Percentiles rank a stretch among this genome's conserved stretches.
Conservation (phyloP, 2,329 filamentous ascomycete genomes). For the Penicillium sp. region DNA sequence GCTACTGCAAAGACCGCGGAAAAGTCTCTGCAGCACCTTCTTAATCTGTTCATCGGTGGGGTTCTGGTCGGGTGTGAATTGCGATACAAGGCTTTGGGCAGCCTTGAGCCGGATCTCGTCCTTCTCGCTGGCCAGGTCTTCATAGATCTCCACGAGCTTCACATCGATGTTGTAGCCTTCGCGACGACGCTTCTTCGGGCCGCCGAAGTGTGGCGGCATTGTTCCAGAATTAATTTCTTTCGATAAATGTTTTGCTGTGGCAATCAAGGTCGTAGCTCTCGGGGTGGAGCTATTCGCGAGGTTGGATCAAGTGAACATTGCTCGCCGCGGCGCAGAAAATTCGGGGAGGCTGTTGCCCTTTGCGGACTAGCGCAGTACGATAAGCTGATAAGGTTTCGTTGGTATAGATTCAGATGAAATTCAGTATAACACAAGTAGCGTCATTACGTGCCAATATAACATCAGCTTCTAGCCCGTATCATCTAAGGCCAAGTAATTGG, state of each 20-base stretch:
- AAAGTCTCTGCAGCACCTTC: slow-evolving; percentile 60
- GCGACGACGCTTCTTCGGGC: slow-evolving; percentile 41
- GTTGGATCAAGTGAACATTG: slow-evolving; percentile 17
- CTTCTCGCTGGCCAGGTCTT: slow-evolving; percentile 49
- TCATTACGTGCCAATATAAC: not conserved
- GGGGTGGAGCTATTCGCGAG: slow-evolving; percentile 12
- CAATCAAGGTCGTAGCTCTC: slow-evolving; percentile 3
- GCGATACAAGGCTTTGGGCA: slow-evolving; percentile 44
- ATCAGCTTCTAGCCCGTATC: not conserved
- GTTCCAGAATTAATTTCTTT: not conserved
- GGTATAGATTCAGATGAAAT: not conserved
- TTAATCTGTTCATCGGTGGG: slow-evolving; percentile 43
- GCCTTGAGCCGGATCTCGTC: slow-evolving; percentile 49
- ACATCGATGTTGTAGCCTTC: slow-evolving; percentile 45
- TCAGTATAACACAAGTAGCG: not conserved
- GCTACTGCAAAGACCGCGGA: slow-evolving; percentile 84
- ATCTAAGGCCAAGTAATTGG: not conserved
- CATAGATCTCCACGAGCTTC: slow-evolving; percentile 50
- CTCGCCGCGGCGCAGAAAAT: slow-evolving; percentile 17
- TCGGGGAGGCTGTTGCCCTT: slow-evolving; percentile 15
- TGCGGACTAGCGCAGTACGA: slow-evolving; percentile 18
- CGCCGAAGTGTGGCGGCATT: slow-evolving; percentile 31
- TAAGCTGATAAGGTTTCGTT: slow-evolving; percentile 22
- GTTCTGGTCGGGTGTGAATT: slow-evolving; percentile 44
- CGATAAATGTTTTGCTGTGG: slow-evolving; percentile 2